Conservation (phyloP, 2,329 filamentous ascomycete genomes). For the Shiraia bambusicola region DNA sequence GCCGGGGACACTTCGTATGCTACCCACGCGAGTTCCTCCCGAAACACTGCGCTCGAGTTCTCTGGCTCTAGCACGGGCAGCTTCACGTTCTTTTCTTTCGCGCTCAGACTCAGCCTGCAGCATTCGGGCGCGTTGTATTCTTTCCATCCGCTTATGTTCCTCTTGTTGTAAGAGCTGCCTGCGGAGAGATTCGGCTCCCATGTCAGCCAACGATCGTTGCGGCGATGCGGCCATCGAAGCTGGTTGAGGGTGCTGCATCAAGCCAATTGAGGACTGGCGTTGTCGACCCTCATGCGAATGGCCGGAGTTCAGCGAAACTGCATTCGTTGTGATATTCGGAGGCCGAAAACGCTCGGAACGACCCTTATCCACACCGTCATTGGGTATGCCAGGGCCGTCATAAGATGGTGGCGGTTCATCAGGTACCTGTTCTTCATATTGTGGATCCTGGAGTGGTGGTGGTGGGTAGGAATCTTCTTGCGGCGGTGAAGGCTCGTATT, state of each 20-base stretch:
- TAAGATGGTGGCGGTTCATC: conserved; percentile 41
- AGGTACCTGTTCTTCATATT: conserved; percentile 23
- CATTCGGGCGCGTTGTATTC: conserved; percentile 30
- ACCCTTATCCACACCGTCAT: conserved; percentile 37
- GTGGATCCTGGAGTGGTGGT: conserved; percentile 8
- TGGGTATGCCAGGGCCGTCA: conserved; percentile 31
- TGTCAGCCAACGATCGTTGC: conserved; percentile 37
- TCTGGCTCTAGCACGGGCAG: conserved; percentile 33
- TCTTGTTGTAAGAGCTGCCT: conserved; percentile 38
- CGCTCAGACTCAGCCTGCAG: conserved; percentile 29
- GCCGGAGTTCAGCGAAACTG: conserved; percentile 10
- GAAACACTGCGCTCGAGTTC: conserved; percentile 40
- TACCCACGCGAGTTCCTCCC: conserved; percentile 34
- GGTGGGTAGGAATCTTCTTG: conserved; percentile 8
- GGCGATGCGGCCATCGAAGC: conserved; percentile 44
- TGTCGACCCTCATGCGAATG: conserved; percentile 24
- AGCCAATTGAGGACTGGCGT: conserved; percentile 35
- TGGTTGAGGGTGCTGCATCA: conserved; percentile 43
- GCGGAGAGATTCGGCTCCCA: conserved; percentile 41
- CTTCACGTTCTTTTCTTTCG: conserved; percentile 31
- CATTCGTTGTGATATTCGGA: conserved; percentile 33
- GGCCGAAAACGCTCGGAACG: conserved; percentile 29
- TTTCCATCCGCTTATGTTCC: conserved; percentile 36
- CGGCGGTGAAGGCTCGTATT: conserved; percentile 11
- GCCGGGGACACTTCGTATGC: conserved; percentile 33